Evolutionary conservation across 176 grass and related monocot genomes (phyloP), one percentile per base, ranked within the genome.

Genomic region (Cenchrus fungigraminus): DNA sequence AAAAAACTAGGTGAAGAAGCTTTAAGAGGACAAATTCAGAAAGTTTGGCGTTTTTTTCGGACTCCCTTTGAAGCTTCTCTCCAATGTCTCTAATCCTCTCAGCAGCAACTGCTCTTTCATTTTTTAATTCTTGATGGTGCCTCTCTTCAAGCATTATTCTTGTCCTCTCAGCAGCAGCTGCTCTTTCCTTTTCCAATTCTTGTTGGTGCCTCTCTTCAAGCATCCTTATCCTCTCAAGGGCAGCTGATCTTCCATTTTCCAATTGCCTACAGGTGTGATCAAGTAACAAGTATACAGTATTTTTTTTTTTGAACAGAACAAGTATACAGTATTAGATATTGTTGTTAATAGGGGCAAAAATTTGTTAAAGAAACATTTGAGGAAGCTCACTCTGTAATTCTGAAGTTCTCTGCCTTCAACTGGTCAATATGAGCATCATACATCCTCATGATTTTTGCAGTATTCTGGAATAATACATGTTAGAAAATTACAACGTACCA

Each of bases 41-140:
- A 73, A 73, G 71, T 73, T 14, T 53, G n/a, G 37, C 2, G 37
- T 40, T 40, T 40, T 40, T 40, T 52, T 73, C 3, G 5, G 45
- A 46, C 45, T 8, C 45, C 45, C 32, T 76, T 32, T 1, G 52
- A 29, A 34, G 50, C 15, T 14, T 55, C 72, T 34, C 72, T 37
- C 55, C 51, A 75, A 75, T 22, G 32, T 19, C 34, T 74, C 14
- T 32, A 32, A 50, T 74, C 4, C 50, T 74, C 71, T 74, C 71
- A 32, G 50, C 6, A 53, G 49, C 12, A 74, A 7, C 71, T 53
- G 29, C 71, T 32, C 47, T 7, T 73, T 73, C 71, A 73, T 73
- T 28, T 73, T 46, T 9, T 9, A 46, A 46, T 46, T 46, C 45
- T 46, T 9, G 45, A 8, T 46, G 45, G 45, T 46, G 45, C 45